These are phyloP conservation scores for Puccinia polysora DNA, from an alignment of 1,284 basidiomycete genomes.

Conservation along the genomic window DNA sequence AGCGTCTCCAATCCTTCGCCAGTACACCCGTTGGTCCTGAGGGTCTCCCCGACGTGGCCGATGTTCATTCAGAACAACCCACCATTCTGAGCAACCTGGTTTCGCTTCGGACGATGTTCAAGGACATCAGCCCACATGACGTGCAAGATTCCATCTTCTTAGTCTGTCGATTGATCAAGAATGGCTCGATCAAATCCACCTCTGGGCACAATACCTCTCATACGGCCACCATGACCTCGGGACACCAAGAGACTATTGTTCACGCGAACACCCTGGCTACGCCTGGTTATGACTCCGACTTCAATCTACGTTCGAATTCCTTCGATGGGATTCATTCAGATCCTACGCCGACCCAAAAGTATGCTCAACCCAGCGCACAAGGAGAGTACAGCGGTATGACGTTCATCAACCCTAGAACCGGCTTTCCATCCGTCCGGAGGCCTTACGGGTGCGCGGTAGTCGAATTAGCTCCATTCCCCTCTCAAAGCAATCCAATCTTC, in stretches of 20 bases:
- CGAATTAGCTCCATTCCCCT: constrained; percentile 73
- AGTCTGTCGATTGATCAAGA: constrained; percentile 83
- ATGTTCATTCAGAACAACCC: constrained; percentile 50
- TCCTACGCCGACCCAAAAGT: constrained; percentile 13
- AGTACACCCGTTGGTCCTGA: background rate
- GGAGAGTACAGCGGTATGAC: constrained; percentile 45
- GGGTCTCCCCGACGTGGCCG: background rate
- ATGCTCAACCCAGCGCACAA: constrained; percentile 6
- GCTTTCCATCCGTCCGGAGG: constrained; percentile 61
- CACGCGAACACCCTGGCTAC: background rate
- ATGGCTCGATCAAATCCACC: constrained; percentile 57
- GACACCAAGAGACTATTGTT: constrained; percentile 56
- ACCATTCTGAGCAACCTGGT: constrained; percentile 46
- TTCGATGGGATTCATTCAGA: constrained; percentile 31
- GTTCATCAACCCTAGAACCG: constrained; percentile 25
- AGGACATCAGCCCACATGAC: constrained; percentile 77
- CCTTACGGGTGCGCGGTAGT: constrained; percentile 92
- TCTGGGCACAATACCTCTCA: constrained; percentile 44
- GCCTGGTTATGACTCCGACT: constrained; percentile 32
- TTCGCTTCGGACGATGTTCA: constrained; percentile 77
- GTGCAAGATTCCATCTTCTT: constrained; percentile 76
- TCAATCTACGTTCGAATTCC: constrained; percentile 37
- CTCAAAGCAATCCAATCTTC: constrained; percentile 52
- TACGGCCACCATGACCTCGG: constrained; percentile 53
- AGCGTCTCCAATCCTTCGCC: constrained; percentile 45